Evolutionary conservation across 768 basidiomycete species (phyloP).

Genomic region (Suillus luteus): DNA sequence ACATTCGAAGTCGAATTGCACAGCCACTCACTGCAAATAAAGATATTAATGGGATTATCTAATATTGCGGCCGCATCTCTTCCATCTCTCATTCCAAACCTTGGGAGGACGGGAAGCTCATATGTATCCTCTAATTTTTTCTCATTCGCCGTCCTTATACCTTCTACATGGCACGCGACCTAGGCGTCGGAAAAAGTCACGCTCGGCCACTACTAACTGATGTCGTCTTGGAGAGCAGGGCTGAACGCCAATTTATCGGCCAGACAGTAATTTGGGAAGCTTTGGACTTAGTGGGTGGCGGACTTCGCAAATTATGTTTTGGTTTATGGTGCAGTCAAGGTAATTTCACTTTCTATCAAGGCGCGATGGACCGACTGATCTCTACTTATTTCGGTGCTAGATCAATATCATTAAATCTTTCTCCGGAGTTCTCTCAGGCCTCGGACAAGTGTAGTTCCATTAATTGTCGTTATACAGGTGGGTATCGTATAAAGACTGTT

Average conservation of each 20-base stretch:
- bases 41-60: constrained; percentile 8
- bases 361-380: background rate
- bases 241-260: background rate
- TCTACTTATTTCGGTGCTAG: constrained; percentile 53
- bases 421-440: constrained; percentile 73
- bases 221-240: constrained; percentile 43
- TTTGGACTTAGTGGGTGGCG: constrained; percentile 50
- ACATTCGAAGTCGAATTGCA: constrained; percentile 17
- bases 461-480: constrained; percentile 21
- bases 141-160: constrained; percentile 74
- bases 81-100: constrained; percentile 51
- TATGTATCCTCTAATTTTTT: constrained; percentile 47
- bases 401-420: constrained; percentile 60
- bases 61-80: constrained; percentile 18
- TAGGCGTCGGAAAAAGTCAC: constrained; percentile 69
- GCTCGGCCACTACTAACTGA: background rate
- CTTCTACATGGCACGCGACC: constrained; percentile 66
- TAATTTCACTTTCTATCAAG: constrained; percentile 29
- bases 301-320: constrained; percentile 81
- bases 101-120: constrained; percentile 71
- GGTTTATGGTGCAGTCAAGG: constrained; percentile 82
- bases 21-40: constrained; percentile 22
- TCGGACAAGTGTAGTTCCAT: constrained; percentile 61
- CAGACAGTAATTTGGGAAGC: constrained; percentile 34
- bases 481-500: constrained; percentile 25